These are phyloP conservation scores for Sungouiozyma intestinalis DNA, from an alignment of 805 yeast genomes.

Conservation along the genomic window DNA sequence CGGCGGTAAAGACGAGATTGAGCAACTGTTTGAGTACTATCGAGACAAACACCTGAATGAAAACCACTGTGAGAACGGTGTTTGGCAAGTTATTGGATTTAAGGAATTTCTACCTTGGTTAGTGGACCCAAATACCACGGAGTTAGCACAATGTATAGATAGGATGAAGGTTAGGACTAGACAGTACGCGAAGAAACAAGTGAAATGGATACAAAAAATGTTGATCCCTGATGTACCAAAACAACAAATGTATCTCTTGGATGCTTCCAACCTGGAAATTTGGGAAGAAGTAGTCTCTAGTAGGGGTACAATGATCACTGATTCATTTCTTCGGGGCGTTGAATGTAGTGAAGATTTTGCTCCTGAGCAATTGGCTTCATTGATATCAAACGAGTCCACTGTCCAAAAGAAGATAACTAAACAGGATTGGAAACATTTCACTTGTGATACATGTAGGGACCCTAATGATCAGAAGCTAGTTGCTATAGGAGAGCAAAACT, in stretches of 20 bases:
- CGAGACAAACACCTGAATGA: constrained; percentile 17
- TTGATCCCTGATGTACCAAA: constrained; percentile 56
- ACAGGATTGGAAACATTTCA: constrained; percentile 51
- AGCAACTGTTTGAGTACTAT: constrained; percentile 43
- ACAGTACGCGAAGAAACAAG: constrained; percentile 78
- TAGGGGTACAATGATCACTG: constrained; percentile 44
- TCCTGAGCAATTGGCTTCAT: constrained; percentile 31
- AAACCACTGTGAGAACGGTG: constrained; percentile 54
- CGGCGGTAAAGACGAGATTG: constrained; percentile 66
- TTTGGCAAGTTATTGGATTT: constrained; percentile 93
- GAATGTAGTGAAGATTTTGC: constrained; percentile 20
- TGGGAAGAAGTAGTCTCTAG: constrained; percentile 53
- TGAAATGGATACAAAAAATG: constrained; percentile 78
- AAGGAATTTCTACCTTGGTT: constrained; percentile 79
- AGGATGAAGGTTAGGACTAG: constrained; percentile 78
- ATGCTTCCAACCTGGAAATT: constrained; percentile 58
- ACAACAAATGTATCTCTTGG: constrained; percentile 45
- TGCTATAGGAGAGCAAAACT: constrained; percentile 63
- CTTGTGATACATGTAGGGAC: constrained; percentile 58
- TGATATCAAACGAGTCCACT: constrained; percentile 11
- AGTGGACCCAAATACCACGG: constrained; percentile 13
- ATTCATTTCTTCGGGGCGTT: constrained; percentile 27
- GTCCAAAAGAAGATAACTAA: constrained; percentile 4
- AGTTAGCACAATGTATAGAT: constrained; percentile 42
- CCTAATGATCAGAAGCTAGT: constrained; percentile 44